These are phyloP conservation scores for Herpotrichia juniperi DNA, from an alignment of 2,329 filamentous ascomycete species.

Conservation along the genomic window DNA sequence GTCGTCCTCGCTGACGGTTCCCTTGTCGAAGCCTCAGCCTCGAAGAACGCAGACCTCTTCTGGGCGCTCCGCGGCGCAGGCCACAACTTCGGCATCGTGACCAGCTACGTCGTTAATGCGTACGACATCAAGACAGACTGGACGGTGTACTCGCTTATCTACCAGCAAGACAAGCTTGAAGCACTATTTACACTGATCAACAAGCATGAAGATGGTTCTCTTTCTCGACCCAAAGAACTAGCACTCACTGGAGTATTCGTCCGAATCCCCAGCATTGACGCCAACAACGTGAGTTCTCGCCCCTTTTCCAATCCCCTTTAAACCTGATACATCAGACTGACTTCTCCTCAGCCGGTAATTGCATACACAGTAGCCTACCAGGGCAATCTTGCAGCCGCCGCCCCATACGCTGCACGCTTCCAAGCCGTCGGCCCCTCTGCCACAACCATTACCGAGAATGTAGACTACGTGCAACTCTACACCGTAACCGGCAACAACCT, in stretches of 20 bases:
- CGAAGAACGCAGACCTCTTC: conserved; percentile 43
- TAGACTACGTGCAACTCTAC: conserved; percentile 23
- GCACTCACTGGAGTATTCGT: conserved; percentile 15
- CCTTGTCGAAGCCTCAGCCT: conserved; percentile 33
- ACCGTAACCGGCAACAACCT: conserved; percentile 21
- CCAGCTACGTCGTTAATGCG: conserved; percentile 12
- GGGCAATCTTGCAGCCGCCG: conserved; percentile 19
- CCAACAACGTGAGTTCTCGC: conserved; percentile 16
- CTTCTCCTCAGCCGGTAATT: conserved; percentile 14
- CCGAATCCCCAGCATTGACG: conserved; percentile 18
- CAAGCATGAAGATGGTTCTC: conserved; percentile 13
- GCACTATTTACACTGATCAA: conserved; percentile 10
- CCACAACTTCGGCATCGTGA: conserved; percentile 46
- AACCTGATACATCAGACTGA: neutral
- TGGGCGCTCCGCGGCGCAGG: conserved; percentile 49
- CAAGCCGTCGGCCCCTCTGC: conserved; percentile 18
- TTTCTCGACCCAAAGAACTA: conserved; percentile 12
- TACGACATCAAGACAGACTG: conserved; percentile 11
- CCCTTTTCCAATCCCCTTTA: neutral
- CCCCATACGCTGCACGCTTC: conserved; percentile 20
- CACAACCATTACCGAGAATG: conserved; percentile 7
- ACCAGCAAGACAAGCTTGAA: conserved; percentile 9
- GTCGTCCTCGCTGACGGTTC: conserved; percentile 37
- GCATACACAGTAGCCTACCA: conserved; percentile 24
- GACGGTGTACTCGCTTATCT: conserved; percentile 12